Base-by-base conservation (phyloP, 2,329 filamentous ascomycete species). In the Colletotrichum nymphaeae region DNA sequence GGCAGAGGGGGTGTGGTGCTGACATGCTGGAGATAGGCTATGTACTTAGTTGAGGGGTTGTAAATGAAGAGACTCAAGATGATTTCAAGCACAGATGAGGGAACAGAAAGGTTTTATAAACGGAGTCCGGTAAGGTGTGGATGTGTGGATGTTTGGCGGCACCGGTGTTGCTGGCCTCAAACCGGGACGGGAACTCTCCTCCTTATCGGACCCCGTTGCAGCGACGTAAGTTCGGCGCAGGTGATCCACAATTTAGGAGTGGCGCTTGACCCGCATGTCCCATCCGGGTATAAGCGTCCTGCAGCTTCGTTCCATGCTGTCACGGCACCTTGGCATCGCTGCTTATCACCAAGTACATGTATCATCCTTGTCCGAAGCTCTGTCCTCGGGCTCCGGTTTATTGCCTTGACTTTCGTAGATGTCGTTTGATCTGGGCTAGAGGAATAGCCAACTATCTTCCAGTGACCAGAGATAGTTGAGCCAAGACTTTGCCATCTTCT, bases 1-100 rank as follows among this genome's bases (percentile, higher is more conserved):
- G 90, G 6, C 89, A 88, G 65, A 93, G 85, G 12, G 91, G 91
- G 76, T 93, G 91, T 32, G 70, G 66, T 7, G 63, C 55, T 42
- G 66, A 53, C 70, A 72, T 72, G 16, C 7, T 58, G 11, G 52
- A 22, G 24, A 56, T 9, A 26, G 14, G 32, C 42, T 1, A 9
- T 49, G 42, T 22, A 9, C 1, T 32, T 56, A 9, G 2, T 32
- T 56, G 37, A 32, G 26, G 55, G 24, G 30, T 19, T 53, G 14
- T 26, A 11, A 12, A 35, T n/a, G 30, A 16, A 16, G 12, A 22
- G 28, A 14, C 22, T 11, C 22, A n/a, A 53, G 5, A 12, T 16
- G 24, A 53, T 12, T 7, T 9, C n/a, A 30, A 19, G 42, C 8
- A 2, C 30, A 11, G 14, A 4, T 24, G 12, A 52, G 19, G 28